Evolutionary conservation across 2,329 filamentous ascomycete species (phyloP).

Genomic region (Bisporella sp.): DNA sequence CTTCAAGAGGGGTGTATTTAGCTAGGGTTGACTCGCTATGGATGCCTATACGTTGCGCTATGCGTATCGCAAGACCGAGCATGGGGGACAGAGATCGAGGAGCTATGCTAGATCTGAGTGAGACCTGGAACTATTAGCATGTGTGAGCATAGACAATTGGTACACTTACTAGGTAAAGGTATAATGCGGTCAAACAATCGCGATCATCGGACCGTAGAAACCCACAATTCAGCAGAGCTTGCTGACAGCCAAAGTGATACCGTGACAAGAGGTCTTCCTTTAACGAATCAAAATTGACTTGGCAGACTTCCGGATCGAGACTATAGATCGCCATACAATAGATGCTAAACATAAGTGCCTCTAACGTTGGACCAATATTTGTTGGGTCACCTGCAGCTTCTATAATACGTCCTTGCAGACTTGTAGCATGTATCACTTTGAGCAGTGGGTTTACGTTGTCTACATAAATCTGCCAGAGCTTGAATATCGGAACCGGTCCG

Average conservation of each 20-base stretch:
- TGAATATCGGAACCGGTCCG: constrained; percentile 56
- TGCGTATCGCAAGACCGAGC: constrained; percentile 58
- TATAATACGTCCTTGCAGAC: constrained; percentile 57
- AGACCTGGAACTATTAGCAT: constrained; percentile 18
- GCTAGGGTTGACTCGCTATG: constrained; percentile 51
- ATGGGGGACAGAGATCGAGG: constrained; percentile 54
- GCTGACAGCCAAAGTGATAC: constrained; percentile 38
- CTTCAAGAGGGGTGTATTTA: constrained; percentile 47
- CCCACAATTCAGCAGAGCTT: constrained; percentile 36
- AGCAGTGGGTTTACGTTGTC: constrained; percentile 69
- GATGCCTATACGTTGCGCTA: constrained; percentile 63
- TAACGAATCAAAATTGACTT: constrained; percentile 29
- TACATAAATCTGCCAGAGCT: constrained; percentile 68
- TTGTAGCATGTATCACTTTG: constrained; percentile 67
- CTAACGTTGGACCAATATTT: constrained; percentile 48
- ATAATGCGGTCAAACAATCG: constrained; percentile 43
- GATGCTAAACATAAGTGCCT: constrained; percentile 58
- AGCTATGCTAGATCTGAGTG: constrained; percentile 36
- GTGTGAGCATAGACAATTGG: not conserved
- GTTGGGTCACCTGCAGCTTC: constrained; percentile 52
- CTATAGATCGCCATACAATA: constrained; percentile 55
- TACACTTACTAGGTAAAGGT: constrained; percentile 43
- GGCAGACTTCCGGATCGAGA: constrained; percentile 48
- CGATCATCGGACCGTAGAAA: constrained; percentile 35
- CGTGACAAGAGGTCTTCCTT: constrained; percentile 32